Conservation (phyloP, 176 grass and related monocot genomes). For the Oryza meridionalis region DNA sequence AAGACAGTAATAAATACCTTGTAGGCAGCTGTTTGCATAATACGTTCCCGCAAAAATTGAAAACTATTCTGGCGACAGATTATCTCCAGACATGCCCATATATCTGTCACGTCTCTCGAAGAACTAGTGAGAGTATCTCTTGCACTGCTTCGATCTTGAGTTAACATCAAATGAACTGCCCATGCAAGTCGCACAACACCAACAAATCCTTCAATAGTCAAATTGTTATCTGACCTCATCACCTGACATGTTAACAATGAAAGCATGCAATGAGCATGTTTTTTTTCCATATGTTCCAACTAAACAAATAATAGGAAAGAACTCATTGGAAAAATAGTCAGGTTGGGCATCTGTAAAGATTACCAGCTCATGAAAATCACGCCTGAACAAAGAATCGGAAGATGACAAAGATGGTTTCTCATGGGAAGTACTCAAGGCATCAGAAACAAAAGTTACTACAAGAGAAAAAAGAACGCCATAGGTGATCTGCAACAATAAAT, state of each 20-base stretch:
- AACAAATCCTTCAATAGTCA: slow-evolving; percentile 70
- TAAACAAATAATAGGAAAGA: slow-evolving; percentile 24
- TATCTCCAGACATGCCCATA: slow-evolving; percentile 74
- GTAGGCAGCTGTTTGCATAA: slow-evolving; percentile 83
- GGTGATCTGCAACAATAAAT: slow-evolving; percentile 64
- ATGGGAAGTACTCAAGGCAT: slow-evolving; percentile 68
- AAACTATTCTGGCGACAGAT: slow-evolving; percentile 82
- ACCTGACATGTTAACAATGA: slow-evolving; percentile 55
- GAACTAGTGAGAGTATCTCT: slow-evolving; percentile 53
- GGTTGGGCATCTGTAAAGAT: slow-evolving; percentile 18
- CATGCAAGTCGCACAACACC: slow-evolving; percentile 83
- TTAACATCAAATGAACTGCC: slow-evolving; percentile 87
- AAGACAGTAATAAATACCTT: slow-evolving; percentile 55
- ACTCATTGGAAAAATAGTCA: slow-evolving; percentile 11
- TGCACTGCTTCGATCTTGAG: slow-evolving; percentile 70
- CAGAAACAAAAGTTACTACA: slow-evolving; percentile 80
- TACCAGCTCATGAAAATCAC: slow-evolving; percentile 94
- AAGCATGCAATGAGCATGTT: slow-evolving; percentile 36
- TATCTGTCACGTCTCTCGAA: slow-evolving; percentile 53
- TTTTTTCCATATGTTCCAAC: slow-evolving; percentile 15
- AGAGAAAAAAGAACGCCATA: slow-evolving; percentile 75
- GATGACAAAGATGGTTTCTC: slow-evolving; percentile 53
- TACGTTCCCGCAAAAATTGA: slow-evolving; percentile 59
- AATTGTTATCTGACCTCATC: slow-evolving; percentile 67
- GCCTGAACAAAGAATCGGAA: slow-evolving; percentile 75